Evolutionary conservation across 805 yeast genomes (phyloP).

Genomic region (Spathaspora passalidarum): DNA sequence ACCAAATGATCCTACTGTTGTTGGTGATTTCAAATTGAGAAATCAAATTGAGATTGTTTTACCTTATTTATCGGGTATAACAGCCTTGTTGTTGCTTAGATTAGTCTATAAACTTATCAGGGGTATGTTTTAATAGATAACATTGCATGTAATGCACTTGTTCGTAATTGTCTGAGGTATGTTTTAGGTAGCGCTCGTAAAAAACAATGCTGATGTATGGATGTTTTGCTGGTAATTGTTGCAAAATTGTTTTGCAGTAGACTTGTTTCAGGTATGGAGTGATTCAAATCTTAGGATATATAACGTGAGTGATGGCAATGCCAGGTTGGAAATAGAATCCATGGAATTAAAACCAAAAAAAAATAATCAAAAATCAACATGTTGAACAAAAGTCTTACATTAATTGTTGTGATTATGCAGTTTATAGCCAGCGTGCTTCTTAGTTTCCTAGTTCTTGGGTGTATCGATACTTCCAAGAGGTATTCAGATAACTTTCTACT

Average conservation of each 20-base stretch:
- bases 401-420: conserved; percentile 37
- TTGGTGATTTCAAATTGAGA: conserved; percentile 23
- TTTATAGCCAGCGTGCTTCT: conserved; percentile 50
- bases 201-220: background rate
- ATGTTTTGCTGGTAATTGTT: background rate
- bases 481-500: conserved; percentile 51
- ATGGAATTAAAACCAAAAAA: too few relatives aligned
- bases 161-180: background rate
- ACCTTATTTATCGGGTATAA: conserved; percentile 10
- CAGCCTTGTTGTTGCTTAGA: conserved; percentile 7
- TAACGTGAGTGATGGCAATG: too few relatives aligned
- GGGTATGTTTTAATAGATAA: conserved; percentile 3
- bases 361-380: background rate
- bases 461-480: conserved; percentile 36
- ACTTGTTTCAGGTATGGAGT: background rate
- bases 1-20: conserved; percentile 16
- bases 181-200: background rate
- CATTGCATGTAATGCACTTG: too few relatives aligned
- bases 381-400: conserved; percentile 3
- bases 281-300: too few relatives aligned
- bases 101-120: conserved; percentile 4
- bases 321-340: too few relatives aligned
- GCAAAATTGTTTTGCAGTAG: background rate
- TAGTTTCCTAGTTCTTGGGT: conserved; percentile 56
- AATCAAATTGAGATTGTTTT: conserved; percentile 13